Evolutionary conservation across 192 early-diverging fungal species (phyloP).

Genomic region (Dissophora globulifera): DNA sequence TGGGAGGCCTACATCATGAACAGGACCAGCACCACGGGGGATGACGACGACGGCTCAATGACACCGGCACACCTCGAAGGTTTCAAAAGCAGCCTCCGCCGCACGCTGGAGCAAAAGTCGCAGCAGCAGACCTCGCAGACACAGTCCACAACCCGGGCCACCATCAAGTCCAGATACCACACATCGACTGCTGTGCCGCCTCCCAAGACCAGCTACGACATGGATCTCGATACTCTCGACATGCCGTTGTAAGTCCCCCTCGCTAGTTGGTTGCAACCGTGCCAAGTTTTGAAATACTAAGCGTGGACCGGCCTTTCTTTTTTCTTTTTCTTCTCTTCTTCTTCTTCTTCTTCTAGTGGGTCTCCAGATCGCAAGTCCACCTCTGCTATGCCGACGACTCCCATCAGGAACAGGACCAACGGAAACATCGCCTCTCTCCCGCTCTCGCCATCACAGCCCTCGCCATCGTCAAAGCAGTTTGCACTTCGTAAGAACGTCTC

Average conservation of each 20-base stretch:
- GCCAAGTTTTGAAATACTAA: too few species aligned
- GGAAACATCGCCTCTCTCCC: background rate
- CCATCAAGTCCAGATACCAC: constrained; percentile 27
- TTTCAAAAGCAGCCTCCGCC: constrained; percentile 33
- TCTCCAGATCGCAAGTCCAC: background rate
- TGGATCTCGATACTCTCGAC: constrained; percentile 15
- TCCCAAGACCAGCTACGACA: constrained; percentile 11
- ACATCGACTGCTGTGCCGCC: background rate
- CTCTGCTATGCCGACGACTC: constrained; percentile 2
- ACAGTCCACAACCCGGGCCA: constrained; percentile 18
- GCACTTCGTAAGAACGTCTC: constrained; percentile 30
- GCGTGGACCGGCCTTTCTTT: too few species aligned
- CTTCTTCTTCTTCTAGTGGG: too few species aligned
- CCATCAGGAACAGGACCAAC: constrained; percentile 12
- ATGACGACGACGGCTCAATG: constrained; percentile 36
- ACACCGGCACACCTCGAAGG: constrained; percentile 26
- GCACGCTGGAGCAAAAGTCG: constrained; percentile 26
- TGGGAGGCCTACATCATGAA: constrained; percentile 53
- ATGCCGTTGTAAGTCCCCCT: too few species aligned
- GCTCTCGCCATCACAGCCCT: constrained; percentile 7
- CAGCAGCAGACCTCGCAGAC: background rate
- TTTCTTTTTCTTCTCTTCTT: too few species aligned
- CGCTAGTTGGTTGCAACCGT: too few species aligned
- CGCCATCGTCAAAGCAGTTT: constrained; percentile 36
- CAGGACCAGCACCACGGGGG: background rate